Conservation (phyloP, 371 early-diverging fungal genomes). For the Mucor ambiguus region DNA sequence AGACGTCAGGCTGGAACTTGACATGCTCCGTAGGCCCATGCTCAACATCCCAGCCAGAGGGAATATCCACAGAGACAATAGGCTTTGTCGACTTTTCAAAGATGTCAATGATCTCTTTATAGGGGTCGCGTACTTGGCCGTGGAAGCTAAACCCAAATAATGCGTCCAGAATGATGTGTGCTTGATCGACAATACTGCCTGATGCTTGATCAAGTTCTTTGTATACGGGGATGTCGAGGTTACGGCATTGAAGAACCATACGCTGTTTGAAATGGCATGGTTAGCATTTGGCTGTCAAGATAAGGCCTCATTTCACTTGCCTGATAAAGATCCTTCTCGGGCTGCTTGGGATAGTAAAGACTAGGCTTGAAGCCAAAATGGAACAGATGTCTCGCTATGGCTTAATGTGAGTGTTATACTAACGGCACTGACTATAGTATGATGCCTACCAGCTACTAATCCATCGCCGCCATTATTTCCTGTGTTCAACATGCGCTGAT, state of each 20-base stretch:
- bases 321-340: slow-evolving; percentile 67
- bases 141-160: slow-evolving; percentile 94
- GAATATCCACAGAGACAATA: slow-evolving; percentile 87
- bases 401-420: neutral
- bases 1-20: slow-evolving; percentile 72
- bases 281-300: neutral
- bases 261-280: slow-evolving; percentile 40
- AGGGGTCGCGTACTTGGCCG: slow-evolving; percentile 82
- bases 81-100: slow-evolving; percentile 57
- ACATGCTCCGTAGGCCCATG: slow-evolving; percentile 55
- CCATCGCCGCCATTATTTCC: slow-evolving; percentile 97
- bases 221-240: slow-evolving; percentile 68
- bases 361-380: slow-evolving; percentile 86
- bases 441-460: slow-evolving; percentile 60
- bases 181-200: slow-evolving; percentile 11
- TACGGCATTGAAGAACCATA: slow-evolving; percentile 69
- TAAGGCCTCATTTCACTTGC: slow-evolving; percentile 31
- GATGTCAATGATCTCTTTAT: slow-evolving; percentile 62
- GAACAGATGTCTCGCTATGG: slow-evolving; percentile 74
- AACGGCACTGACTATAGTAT: neutral
- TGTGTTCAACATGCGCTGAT: slow-evolving; percentile 1
- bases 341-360: slow-evolving; percentile 80
- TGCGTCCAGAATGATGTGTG: slow-evolving; percentile 83
- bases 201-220: slow-evolving; percentile 14
- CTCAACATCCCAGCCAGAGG: slow-evolving; percentile 95